Evolutionary conservation across 2,329 filamentous ascomycete species (phyloP).

Genomic region (Aureobasidium sp.): DNA sequence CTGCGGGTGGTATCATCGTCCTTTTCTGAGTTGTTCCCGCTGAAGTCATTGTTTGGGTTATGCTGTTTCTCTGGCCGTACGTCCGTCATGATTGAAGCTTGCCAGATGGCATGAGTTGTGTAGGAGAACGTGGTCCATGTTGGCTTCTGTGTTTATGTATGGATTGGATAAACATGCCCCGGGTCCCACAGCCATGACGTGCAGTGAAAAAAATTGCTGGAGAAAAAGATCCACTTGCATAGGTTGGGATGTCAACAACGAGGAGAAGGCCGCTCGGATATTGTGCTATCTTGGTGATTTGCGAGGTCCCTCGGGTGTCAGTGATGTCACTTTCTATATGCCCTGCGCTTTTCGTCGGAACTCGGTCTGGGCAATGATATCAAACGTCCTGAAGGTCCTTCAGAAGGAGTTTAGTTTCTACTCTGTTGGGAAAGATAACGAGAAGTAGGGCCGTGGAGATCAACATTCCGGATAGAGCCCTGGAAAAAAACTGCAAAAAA

Average conservation of each 20-base stretch:
- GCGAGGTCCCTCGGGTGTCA: background rate
- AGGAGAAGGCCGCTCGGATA: slow-evolving; percentile 11
- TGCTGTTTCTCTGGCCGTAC: slow-evolving; percentile 7
- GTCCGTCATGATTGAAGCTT: slow-evolving; percentile 10
- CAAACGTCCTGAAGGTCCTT: slow-evolving; percentile 13
- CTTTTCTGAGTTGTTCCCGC: slow-evolving; percentile 10
- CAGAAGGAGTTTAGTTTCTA: background rate
- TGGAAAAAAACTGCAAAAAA: background rate
- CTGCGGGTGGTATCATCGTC: slow-evolving; percentile 11
- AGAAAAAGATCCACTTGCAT: slow-evolving; percentile 1
- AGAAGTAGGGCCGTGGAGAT: slow-evolving; percentile 3
- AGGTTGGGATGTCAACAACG: slow-evolving; percentile 15
- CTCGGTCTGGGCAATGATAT: slow-evolving; percentile 1
- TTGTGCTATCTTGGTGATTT: background rate
- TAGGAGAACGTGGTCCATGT: background rate
- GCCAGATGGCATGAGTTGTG: background rate
- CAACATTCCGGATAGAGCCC: background rate
- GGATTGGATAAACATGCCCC: background rate
- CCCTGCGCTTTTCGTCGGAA: background rate
- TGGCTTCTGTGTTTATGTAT: slow-evolving; percentile 9
- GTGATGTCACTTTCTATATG: slow-evolving; percentile 9
- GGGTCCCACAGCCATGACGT: slow-evolving; percentile 15
- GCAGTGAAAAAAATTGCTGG: slow-evolving; percentile 4
- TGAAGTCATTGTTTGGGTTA: background rate
- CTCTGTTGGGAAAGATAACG: background rate